Conservation (phyloP, 129 eudicot species). For the Logfia minima region DNA sequence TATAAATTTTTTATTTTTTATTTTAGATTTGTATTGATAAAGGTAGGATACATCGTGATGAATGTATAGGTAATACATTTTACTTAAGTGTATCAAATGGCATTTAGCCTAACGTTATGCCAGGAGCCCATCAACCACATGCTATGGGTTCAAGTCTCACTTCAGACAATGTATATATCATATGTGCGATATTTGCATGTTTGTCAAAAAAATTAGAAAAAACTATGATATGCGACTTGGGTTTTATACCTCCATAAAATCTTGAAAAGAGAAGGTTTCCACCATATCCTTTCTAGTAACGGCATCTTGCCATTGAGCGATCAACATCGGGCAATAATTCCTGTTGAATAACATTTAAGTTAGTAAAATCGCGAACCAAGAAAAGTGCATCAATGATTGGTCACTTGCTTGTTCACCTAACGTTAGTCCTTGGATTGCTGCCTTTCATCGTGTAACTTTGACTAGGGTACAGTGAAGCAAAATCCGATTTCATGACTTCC, state of each 20-base stretch:
- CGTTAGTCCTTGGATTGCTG: slow-evolving; percentile 52
- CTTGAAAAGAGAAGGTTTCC: slow-evolving; percentile 58
- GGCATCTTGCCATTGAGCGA: too few relatives aligned
- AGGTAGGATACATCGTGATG: too few relatives aligned
- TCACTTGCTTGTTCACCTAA: slow-evolving; percentile 50
- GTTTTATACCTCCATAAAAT: slow-evolving; percentile 64
- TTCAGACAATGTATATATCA: neutral
- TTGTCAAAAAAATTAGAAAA: neutral
- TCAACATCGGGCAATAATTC: too few relatives aligned
- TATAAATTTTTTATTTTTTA: too few relatives aligned
- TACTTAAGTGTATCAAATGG: too few relatives aligned
- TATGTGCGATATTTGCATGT: neutral
- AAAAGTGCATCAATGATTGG: neutral
- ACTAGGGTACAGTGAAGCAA: slow-evolving; percentile 57
- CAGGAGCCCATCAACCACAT: too few relatives aligned
- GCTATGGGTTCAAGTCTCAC: neutral
- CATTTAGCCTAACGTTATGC: too few relatives aligned
- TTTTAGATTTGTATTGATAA: too few relatives aligned
- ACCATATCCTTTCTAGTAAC: slow-evolving; percentile 80
- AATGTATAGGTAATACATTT: neutral
- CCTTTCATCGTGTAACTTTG: slow-evolving; percentile 89
- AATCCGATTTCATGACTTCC: slow-evolving; percentile 31
- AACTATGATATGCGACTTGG: neutral
- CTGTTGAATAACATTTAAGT: slow-evolving; percentile 18
- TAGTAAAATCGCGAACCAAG: slow-evolving; percentile 3